Conservation (phyloP, 2,329 filamentous ascomycete genomes). For the Talaromyces funiculosus region DNA sequence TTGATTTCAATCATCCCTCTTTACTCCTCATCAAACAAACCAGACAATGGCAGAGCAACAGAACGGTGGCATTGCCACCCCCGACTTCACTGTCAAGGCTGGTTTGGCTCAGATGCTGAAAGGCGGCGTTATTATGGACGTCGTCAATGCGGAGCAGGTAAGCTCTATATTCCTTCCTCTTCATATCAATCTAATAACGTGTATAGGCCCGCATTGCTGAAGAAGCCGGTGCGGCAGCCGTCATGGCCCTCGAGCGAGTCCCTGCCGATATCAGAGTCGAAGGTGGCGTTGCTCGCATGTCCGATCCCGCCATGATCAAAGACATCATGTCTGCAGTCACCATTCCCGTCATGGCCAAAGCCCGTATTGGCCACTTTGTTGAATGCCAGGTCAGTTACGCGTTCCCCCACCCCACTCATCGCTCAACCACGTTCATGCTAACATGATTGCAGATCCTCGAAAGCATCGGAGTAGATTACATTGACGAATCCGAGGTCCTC, state of each 20-base stretch:
- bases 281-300: conserved; percentile 95
- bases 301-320: conserved; percentile 87
- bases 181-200: background rate
- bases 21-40: background rate
- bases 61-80: conserved; percentile 27
- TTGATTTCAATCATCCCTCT: background rate
- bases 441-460: conserved; percentile 69
- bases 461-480: conserved; percentile 91
- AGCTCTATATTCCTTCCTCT: conserved; percentile 1
- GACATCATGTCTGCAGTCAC: conserved; percentile 93
- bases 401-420: background rate
- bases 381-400: conserved; percentile 82
- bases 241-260: conserved; percentile 98
- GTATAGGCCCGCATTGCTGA: conserved; percentile 84
- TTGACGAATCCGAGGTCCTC: conserved; percentile 96
- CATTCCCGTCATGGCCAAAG: conserved; percentile 99
- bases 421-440: background rate
- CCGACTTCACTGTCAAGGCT: conserved; percentile 81
- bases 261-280: conserved; percentile 90
- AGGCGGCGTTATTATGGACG: conserved; percentile 99
- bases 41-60: conserved; percentile 29
- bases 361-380: conserved; percentile 93
- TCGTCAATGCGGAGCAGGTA: conserved; percentile 81
- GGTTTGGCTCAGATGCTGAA: conserved; percentile 97
- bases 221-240: conserved; percentile 88